A percentile compares a stretch with the other conserved stretches of the same genome.
phyloP scores from a whole-genome alignment of 2,329 filamentous ascomycete genomes.

The Furcasterigmium sp. region DNA sequence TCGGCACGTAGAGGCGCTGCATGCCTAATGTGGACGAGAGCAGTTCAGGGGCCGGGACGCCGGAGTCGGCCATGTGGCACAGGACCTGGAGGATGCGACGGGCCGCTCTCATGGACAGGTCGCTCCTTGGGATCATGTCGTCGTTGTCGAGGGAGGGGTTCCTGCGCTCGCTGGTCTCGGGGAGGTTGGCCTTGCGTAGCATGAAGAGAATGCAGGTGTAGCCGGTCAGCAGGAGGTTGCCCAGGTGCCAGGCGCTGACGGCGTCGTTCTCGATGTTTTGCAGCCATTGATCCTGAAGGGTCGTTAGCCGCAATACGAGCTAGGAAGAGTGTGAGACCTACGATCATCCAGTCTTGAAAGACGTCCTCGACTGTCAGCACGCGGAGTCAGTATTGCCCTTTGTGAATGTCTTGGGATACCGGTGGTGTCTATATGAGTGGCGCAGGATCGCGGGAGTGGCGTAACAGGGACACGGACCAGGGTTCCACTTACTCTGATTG shows the following conservation, averaged over 20 bases:
- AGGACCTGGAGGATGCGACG: conserved; percentile 5
- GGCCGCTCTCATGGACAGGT: conserved; percentile 1
- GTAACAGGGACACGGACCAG: too few species aligned
- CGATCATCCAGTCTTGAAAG: conserved; percentile 21
- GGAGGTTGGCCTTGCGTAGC: conserved; percentile 20
- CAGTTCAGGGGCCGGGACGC: not conserved
- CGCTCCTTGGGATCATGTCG: conserved; percentile 2
- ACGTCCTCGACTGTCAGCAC: conserved; percentile 19
- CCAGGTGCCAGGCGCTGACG: conserved; percentile 18
- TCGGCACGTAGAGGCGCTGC: conserved; percentile 3
- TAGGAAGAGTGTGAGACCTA: conserved; percentile 8
- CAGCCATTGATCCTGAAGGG: conserved; percentile 19
- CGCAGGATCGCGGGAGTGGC: too few species aligned
- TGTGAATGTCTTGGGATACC: too few species aligned
- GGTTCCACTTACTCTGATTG: too few species aligned
- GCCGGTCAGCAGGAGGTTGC: conserved; percentile 19
- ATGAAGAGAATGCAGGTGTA: conserved; percentile 26
- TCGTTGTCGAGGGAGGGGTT: conserved; percentile 1
- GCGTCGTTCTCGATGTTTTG: conserved; percentile 13
- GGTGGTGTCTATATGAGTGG: too few species aligned
- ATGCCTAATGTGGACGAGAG: conserved; percentile 2
- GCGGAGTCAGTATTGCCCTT: too few species aligned
- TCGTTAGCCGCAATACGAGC: not conserved
- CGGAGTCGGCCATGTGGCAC: conserved; percentile 3
- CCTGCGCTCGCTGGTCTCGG: conserved; percentile 3